Percentiles rank a stretch among this genome's conserved stretches.
Conservation (phyloP, 352 stramenopile genomes). For the Phytopythium cucurbitacearum region DNA sequence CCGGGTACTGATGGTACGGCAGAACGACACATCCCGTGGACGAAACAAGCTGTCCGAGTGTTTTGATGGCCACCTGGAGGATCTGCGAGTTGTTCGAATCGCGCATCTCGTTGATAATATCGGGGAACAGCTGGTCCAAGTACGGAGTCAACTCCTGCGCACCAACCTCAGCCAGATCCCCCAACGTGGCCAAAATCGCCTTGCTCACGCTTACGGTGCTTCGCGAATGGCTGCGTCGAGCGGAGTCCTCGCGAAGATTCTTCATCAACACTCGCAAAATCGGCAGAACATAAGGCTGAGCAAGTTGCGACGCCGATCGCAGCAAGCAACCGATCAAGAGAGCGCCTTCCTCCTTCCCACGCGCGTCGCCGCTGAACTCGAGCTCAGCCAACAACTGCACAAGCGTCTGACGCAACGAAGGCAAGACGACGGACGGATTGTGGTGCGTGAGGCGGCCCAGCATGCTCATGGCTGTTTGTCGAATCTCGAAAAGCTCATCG, state of each 20-base stretch:
- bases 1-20: constrained; percentile 82
- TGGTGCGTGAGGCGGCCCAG: constrained; percentile 80
- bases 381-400: constrained; percentile 85
- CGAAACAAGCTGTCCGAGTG: constrained; percentile 74
- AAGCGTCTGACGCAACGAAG: constrained; percentile 79
- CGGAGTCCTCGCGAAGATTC: constrained; percentile 82
- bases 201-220: constrained; percentile 82
- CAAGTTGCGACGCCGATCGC: constrained; percentile 68
- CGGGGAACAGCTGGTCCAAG: constrained; percentile 75
- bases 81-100: constrained; percentile 85
- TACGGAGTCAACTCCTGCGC: constrained; percentile 79
- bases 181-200: constrained; percentile 78
- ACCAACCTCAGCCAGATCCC: constrained; percentile 75
- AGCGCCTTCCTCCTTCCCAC: constrained; percentile 79
- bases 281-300: constrained; percentile 81
- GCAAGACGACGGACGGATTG: constrained; percentile 78
- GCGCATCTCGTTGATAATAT: constrained; percentile 85
- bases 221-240: constrained; percentile 54
- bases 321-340: constrained; percentile 78
- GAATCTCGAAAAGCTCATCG: constrained; percentile 85
- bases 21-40: constrained; percentile 83
- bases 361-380: constrained; percentile 79
- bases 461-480: constrained; percentile 87
- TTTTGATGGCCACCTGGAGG: constrained; percentile 83
- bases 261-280: constrained; percentile 86